Evolutionary conservation across 2,329 filamentous ascomycete genomes (phyloP), one percentile per base, ranked within the genome.

Genomic region (Nemania diffusa): DNA sequence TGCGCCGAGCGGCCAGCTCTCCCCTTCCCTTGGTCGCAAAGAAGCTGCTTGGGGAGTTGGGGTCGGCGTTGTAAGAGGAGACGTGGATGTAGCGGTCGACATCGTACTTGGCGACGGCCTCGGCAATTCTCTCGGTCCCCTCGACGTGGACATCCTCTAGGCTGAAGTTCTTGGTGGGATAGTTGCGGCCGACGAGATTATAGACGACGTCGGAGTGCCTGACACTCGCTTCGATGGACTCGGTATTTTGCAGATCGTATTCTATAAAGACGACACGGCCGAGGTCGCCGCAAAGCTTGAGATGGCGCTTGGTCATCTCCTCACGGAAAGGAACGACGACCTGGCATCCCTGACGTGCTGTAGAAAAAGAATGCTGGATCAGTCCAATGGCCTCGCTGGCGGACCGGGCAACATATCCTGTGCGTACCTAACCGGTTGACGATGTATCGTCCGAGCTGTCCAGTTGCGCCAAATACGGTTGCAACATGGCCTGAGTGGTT

Each of bases 101-200:
- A 76, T 99, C 95, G 82, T 99, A 99, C 83, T 99, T 99, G 76
- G 95, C 96, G 60, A 94, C 93, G 60, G 96, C 94, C 78, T 97
- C 93, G 57, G 89, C 93, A 75, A 99, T 99, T 73, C 96, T 91
- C 83, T 97, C 92, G 20, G 92, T 91, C 69, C 95, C 94, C 79
- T 97, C 94, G 44, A 98, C 89, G 76, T 99, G 94, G 48, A 98
- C 94, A 79, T 98, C 95, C 75, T 93, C 91, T 68, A 97, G 86
- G 64, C 91, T 89, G 81, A 97, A 99, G 86, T 99, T 99, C 86
- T 99, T 99, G 75, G 96, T 99, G 71, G 95, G 92, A 80, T 98
- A 98, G 80, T 95, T 92, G 71, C 95, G 92, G 72, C 96, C 96
- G 77, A 97, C 87, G 74, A 99, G 85, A 82, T 99, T 99, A 86